These are phyloP conservation scores for Ascochyta lentis DNA, from an alignment of 2,329 filamentous ascomycete genomes.

Conservation along the genomic window DNA sequence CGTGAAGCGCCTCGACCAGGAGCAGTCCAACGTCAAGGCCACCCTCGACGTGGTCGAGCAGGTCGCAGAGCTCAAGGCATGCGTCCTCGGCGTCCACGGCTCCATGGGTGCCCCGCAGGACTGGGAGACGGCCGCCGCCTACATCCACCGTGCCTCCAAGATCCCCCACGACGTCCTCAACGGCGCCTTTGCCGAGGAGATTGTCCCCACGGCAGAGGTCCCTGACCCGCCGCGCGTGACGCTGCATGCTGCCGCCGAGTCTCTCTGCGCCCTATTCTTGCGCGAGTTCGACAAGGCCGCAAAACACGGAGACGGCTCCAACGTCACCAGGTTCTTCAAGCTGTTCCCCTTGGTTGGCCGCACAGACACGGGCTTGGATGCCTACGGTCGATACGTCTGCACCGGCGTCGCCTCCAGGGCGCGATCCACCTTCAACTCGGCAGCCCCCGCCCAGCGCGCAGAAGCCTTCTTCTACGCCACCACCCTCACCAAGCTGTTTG, in stretches of 20 bases:
- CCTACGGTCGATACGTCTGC: constrained; percentile 95
- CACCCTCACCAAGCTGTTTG: constrained; percentile 88
- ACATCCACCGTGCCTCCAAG: constrained; percentile 81
- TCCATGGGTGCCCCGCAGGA: constrained; percentile 98
- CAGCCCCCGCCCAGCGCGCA: constrained; percentile 65
- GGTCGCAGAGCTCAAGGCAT: constrained; percentile 95
- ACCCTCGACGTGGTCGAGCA: constrained; percentile 93
- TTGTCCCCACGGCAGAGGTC: constrained; percentile 94
- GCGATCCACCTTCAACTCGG: constrained; percentile 77
- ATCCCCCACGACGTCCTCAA: constrained; percentile 81
- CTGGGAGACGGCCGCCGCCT: constrained; percentile 95
- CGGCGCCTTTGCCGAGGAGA: constrained; percentile 86
- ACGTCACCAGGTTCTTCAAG: constrained; percentile 97
- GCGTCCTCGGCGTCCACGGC: constrained; percentile 89
- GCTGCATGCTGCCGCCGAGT: constrained; percentile 84
- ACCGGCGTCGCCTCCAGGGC: constrained; percentile 89
- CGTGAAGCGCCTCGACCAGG: constrained; percentile 85
- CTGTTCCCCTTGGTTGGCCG: constrained; percentile 92
- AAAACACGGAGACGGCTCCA: constrained; percentile 82
- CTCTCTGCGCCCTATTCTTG: constrained; percentile 86
- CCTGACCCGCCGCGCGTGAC: constrained; percentile 90
- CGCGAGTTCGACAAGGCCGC: constrained; percentile 95
- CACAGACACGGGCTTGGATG: constrained; percentile 86
- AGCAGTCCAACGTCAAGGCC: constrained; percentile 89
- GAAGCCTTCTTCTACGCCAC: constrained; percentile 93